Base-by-base conservation (phyloP, 140 eudicot genomes). In the Bidens hawaiensis region DNA sequence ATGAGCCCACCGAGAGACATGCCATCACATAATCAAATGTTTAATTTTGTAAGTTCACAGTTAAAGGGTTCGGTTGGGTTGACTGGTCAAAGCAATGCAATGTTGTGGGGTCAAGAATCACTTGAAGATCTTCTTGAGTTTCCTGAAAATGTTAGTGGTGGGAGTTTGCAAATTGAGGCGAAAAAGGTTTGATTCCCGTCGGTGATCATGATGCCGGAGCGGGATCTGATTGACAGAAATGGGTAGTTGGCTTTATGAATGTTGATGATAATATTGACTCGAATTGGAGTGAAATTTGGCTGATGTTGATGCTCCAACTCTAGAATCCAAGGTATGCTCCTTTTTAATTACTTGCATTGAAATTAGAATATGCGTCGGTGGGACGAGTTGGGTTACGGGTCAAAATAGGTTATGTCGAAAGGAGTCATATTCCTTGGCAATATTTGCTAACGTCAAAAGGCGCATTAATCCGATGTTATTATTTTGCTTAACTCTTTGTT, bases 201-300 rank as follows among this genome's bases (percentile, higher is more conserved):
- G 83, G 73, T 2, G n/a, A n/a, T n/a, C n/a, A n/a, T n/a, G n/a
- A n/a, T n/a, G n/a, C n/a, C n/a, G n/a, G n/a, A n/a, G n/a, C n/a
- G n/a, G n/a, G n/a, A n/a, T n/a, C n/a, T n/a, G n/a, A n/a, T n/a
- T n/a, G 90, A 85, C 82, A 65, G 63, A 80, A 78, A 12, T 78
- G 89, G 86, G 81, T 81, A 4, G 87, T 79, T 34, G 82, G 82
- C 25, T 67, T 89, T 61, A 76, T 85, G 71, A 60, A 60, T 19
- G 85, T 65, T 47, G 95, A 69, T 50, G 89, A 74, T 28, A 49
- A 79, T 8, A 34, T 83, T 12, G 93, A 82, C 23, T 63, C 94
- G n/a, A 69, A 80, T 46, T 88, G 96, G 96, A 71, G 82, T 38
- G 88, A 75, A 53, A 63, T 84, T 67, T 84, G 33, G 84, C 76